Evolutionary conservation across 345 rosid genomes (phyloP), one percentile per base, ranked within the genome.

Genomic region (Citrus australasica): DNA sequence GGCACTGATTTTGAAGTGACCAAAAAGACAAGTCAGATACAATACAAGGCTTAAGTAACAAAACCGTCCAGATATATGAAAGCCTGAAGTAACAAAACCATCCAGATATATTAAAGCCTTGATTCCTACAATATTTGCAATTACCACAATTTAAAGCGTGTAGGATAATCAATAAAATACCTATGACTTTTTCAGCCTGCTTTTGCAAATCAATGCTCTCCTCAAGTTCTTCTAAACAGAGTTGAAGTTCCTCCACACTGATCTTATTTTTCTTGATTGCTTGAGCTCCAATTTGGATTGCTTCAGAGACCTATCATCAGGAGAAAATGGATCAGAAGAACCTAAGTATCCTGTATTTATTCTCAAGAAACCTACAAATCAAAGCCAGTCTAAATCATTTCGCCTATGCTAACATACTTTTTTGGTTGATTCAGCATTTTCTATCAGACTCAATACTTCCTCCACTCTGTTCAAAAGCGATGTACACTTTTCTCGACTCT

Each of bases 401-500:
- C 10, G 28, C 19, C 30, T 72, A 51, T 11, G 68, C 71, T 58
- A 42, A 55, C 28, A 73, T 83, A 93, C 99, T 96, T 88, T 89
- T 79, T 89, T 86, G 0, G 92, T 88, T 72, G 98, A 92, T 82
- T 92, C 99, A 32, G 93, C 93, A 85, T 86, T 84, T 30, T 85
- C 83, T 78, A 93, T 86, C 67, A 84, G 80, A 73, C 79, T 83
- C 67, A 95, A 84, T 65, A 93, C 86, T 83, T 92, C 96, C 83
- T 93, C 96, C 82, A 93, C 96, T 83, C 92, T 88, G 88, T 87
- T 93, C 83, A 95, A 80, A 83, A 93, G 92, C 1, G 92, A 86
- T 1, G 80, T 46, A 65, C 91, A 91, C 82, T 89, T 95, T 80
- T 91, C 96, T 88, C 97, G 91, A 81, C 86, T 91, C 82, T 84